phyloP scores from a whole-genome alignment of 495 filamentous ascomycete species.

The Stereocaulon alpinum region DNA sequence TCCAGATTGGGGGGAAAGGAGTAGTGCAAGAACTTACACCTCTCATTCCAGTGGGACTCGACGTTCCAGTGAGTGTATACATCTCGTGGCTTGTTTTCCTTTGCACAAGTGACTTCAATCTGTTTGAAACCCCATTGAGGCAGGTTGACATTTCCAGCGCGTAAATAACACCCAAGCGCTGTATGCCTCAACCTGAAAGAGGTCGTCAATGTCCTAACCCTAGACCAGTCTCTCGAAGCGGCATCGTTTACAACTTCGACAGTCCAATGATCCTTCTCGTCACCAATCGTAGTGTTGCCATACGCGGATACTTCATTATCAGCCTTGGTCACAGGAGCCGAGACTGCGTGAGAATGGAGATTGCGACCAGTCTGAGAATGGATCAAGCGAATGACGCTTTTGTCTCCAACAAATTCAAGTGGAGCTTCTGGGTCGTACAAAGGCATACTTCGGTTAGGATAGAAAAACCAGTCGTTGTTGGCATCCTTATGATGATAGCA shows the following conservation, averaged over 20 bases:
- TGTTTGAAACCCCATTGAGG: slow-evolving; percentile 99
- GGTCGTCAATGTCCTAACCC: slow-evolving; percentile 84
- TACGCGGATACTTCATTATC: slow-evolving; percentile 92
- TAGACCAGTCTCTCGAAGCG: slow-evolving; percentile 73
- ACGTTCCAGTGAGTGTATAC: slow-evolving; percentile 99
- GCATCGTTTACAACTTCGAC: slow-evolving; percentile 87
- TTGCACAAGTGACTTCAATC: slow-evolving; percentile 91
- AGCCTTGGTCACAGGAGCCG: slow-evolving; percentile 79
- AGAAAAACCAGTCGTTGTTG: slow-evolving; percentile 99
- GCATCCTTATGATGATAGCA: slow-evolving; percentile 99
- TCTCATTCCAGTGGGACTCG: slow-evolving; percentile 88
- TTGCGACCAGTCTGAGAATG: slow-evolving; percentile 95
- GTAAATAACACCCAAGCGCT: slow-evolving; percentile 79
- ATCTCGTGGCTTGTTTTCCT: slow-evolving; percentile 86
- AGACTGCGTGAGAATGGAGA: slow-evolving; percentile 81
- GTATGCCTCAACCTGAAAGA: slow-evolving; percentile 83
- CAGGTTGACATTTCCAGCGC: slow-evolving; percentile 91
- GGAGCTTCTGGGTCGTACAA: slow-evolving; percentile 61
- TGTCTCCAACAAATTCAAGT: slow-evolving; percentile 66
- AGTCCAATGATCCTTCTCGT: slow-evolving; percentile 97
- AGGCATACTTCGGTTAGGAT: slow-evolving; percentile 68
- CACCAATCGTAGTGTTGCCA: slow-evolving; percentile 91
- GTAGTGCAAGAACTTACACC: slow-evolving; percentile 50
- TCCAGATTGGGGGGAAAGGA: slow-evolving; percentile 15
- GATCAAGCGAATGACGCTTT: slow-evolving; percentile 73